Conservation (phyloP, 2,329 filamentous ascomycete species). For the Epichloe uncinata region DNA sequence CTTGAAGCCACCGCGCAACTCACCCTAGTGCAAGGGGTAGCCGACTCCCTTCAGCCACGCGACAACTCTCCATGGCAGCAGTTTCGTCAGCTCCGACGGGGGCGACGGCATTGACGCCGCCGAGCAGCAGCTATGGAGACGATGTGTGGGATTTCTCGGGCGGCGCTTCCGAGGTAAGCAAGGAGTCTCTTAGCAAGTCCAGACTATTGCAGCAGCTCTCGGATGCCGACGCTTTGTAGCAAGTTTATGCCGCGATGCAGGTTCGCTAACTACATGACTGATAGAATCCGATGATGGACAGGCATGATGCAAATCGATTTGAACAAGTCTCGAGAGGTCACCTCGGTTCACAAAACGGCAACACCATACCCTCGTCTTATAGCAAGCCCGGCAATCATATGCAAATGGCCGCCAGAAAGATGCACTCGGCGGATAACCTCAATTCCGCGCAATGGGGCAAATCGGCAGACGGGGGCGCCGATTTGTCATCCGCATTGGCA, state of each 20-base stretch:
- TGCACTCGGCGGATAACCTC: conserved; percentile 23
- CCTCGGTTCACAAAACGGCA: conserved; percentile 13
- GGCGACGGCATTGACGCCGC: conserved; percentile 33
- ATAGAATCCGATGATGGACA: conserved; percentile 7
- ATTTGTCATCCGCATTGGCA: conserved; percentile 11
- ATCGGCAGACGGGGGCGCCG: conserved; percentile 10
- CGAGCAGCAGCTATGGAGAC: conserved; percentile 35
- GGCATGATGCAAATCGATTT: conserved; percentile 3
- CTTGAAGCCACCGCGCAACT: not conserved
- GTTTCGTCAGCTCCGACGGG: conserved; percentile 37
- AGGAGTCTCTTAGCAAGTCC: not conserved
- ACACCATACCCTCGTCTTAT: conserved; percentile 12
- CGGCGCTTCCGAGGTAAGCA: conserved; percentile 25
- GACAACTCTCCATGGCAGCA: conserved; percentile 31
- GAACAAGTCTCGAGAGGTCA: conserved; percentile 9
- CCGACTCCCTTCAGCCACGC: conserved; percentile 13
- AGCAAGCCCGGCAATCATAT: conserved; percentile 8
- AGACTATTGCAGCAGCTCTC: not conserved
- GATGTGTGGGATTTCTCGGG: conserved; percentile 30
- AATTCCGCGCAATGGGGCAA: conserved; percentile 12
- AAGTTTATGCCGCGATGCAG: not conserved
- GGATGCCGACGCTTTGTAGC: not conserved
- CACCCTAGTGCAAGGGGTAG: conserved; percentile 12
- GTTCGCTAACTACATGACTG: not conserved
- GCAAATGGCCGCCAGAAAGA: conserved; percentile 20